Base-by-base conservation (phyloP, 306 rosid genomes). In the Macrotyloma uniflorum region DNA sequence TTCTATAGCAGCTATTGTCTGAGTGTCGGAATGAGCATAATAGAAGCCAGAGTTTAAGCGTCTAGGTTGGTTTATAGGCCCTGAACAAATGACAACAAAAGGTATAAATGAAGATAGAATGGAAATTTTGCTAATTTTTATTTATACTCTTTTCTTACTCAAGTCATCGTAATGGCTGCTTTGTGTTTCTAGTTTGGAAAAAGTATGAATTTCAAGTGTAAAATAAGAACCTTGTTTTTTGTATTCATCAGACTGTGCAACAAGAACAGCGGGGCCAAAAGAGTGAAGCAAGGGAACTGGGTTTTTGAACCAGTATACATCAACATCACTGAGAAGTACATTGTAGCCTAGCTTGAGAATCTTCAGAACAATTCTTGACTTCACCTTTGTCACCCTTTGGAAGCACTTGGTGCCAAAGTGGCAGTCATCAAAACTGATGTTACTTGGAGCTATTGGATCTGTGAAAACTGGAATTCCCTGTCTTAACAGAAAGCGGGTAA, bases 41-140 rank as follows among this genome's bases (percentile, higher is more conserved):
- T 93, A 95, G 86, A 95, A 93, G 78, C 99, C 98, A 15, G 98
- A 95, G 91, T 95, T 95, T 89, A 95, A 84, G 81, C 99, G 95
- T 80, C 99, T 90, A 2, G 99, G 99, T 50, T 89, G 71, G 86
- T 95, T 95, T 75, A 90, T 86, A 64, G 98, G 90, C 77, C 94
- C 96, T 68, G 94, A 89, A 70, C 26, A 71, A 45, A 35, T 30
- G 61, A 77, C 16, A 72, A 59, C 7, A 38, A 35, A 45, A 24
- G 50, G n/a, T n/a, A n/a, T n/a, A 26, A 26, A 35, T 40, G 0
- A 30, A 8, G 26, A 11, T 14, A 51, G 45, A 38, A 43, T 66
- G 55, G 30, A 66, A 28, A 54, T 54, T 57, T 57, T 26, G 5
- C 51, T 36, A 10, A 23, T 30, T 18, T n/a, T 30, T 46, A 67